Evolutionary conservation across 2,329 filamentous ascomycete species (phyloP).

Genomic region (Colletotrichum sp.): DNA sequence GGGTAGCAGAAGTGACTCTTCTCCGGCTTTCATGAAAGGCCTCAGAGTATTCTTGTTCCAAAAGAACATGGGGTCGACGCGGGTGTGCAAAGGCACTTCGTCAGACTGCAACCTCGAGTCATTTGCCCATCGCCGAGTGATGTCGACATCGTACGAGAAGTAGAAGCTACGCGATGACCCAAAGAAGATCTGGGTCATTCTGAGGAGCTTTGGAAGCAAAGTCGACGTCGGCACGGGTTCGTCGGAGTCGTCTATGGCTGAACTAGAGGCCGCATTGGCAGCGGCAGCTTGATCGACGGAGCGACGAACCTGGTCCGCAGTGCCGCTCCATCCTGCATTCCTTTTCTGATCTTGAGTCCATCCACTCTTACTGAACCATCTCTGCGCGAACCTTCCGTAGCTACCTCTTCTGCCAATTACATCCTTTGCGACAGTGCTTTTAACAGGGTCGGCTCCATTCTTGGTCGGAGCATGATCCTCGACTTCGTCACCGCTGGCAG

Average conservation of each 20-base stretch:
- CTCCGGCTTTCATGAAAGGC: constrained; percentile 76
- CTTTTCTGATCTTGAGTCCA: constrained; percentile 77
- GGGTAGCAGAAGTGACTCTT: constrained; percentile 76
- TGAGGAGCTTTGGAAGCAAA: constrained; percentile 82
- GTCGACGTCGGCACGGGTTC: constrained; percentile 35
- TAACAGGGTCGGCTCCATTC: constrained; percentile 28
- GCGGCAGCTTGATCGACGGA: constrained; percentile 17
- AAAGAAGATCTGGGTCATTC: constrained; percentile 85
- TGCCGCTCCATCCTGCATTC: constrained; percentile 69
- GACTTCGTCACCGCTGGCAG: constrained; percentile 43
- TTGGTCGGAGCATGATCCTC: constrained; percentile 44
- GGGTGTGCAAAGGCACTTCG: constrained; percentile 69
- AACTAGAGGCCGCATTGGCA: constrained; percentile 25
- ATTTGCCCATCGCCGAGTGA: constrained; percentile 70
- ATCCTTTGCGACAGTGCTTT: constrained; percentile 80
- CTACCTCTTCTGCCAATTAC: constrained; percentile 83
- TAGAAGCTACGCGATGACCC: constrained; percentile 85
- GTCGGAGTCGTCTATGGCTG: constrained; percentile 47
- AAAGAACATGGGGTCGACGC: constrained; percentile 82
- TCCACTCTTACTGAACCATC: constrained; percentile 88
- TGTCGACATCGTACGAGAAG: constrained; percentile 93
- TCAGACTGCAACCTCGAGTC: constrained; percentile 44
- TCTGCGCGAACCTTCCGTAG: constrained; percentile 87
- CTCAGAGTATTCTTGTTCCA: constrained; percentile 84
- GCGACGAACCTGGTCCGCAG: constrained; percentile 23